phyloP scores from a whole-genome alignment of 805 yeast species.

The Kodamaea sagamina region DNA sequence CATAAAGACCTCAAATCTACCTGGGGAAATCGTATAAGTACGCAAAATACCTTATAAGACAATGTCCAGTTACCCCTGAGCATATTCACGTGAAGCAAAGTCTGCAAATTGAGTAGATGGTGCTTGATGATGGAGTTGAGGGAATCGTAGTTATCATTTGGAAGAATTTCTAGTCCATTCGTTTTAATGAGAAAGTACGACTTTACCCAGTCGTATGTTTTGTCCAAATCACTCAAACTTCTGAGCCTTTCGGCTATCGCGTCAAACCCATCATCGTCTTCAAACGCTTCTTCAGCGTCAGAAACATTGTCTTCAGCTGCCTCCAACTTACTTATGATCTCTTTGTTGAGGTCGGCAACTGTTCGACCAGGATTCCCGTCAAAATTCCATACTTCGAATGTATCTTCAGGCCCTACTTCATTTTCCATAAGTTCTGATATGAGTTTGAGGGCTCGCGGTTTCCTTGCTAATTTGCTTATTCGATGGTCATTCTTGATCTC shows the following conservation, averaged over 20 bases:
- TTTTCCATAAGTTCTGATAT: slow-evolving; percentile 30
- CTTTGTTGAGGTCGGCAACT: background rate
- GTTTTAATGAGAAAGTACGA: slow-evolving; percentile 23
- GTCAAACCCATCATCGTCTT: slow-evolving; percentile 10
- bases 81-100: slow-evolving; percentile 51
- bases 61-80: slow-evolving; percentile 52
- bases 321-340: background rate
- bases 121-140: slow-evolving; percentile 19
- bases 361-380: slow-evolving; percentile 13
- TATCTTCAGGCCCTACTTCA: slow-evolving; percentile 30
- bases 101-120: slow-evolving; percentile 38
- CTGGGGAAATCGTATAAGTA: slow-evolving; percentile 48
- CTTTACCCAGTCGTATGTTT: slow-evolving; percentile 21
- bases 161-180: slow-evolving; percentile 23
- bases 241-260: slow-evolving; percentile 2
- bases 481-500: slow-evolving; percentile 15
- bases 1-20: slow-evolving; percentile 60
- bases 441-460: slow-evolving; percentile 18
- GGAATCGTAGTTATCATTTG: slow-evolving; percentile 12
- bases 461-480: slow-evolving; percentile 13
- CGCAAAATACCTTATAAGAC: slow-evolving; percentile 54
- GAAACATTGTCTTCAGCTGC: background rate
- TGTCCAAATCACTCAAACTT: slow-evolving; percentile 21
- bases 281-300: slow-evolving; percentile 10
- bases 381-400: slow-evolving; percentile 36